A percentile compares a stretch with the other conserved stretches of the same genome.
These are phyloP conservation scores for Pleurotus ostreatus DNA, from an alignment of 768 basidiomycete species.

Conservation along the genomic window DNA sequence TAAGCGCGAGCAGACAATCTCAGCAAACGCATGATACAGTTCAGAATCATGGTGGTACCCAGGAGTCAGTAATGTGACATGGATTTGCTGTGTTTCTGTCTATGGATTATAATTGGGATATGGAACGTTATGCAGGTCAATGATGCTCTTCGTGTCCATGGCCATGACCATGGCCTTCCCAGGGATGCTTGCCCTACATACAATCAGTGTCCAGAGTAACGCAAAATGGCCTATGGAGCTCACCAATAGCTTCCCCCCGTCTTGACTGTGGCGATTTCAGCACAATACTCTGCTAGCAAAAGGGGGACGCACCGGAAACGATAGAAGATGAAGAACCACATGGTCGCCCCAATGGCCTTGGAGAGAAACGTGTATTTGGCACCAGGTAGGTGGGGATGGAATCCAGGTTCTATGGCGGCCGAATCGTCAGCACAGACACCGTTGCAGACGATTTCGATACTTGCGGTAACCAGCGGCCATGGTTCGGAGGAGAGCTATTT, in stretches of 20 bases:
- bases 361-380: slow-evolving; percentile 73
- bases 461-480: slow-evolving; percentile 28
- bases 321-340: slow-evolving; percentile 99
- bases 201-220: slow-evolving; percentile 2
- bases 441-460: slow-evolving; percentile 8
- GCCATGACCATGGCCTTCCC: slow-evolving; percentile 31
- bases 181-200: slow-evolving; percentile 49
- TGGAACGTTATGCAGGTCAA: slow-evolving; percentile 22
- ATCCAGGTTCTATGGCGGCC: slow-evolving; percentile 56
- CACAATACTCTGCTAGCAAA: neutral
- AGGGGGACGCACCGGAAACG: slow-evolving; percentile 69
- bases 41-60: too few relatives aligned
- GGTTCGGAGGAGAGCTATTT: slow-evolving; percentile 15
- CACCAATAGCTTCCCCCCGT: slow-evolving; percentile 67
- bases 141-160: slow-evolving; percentile 36
- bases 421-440: slow-evolving; percentile 9
- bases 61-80: too few relatives aligned
- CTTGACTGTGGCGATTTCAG: slow-evolving; percentile 46
- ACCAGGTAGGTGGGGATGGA: slow-evolving; percentile 84
- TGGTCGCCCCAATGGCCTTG: slow-evolving; percentile 84
- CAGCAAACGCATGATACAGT: too few relatives aligned
- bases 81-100: neutral
- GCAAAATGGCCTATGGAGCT: neutral
- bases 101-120: neutral
- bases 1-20: too few relatives aligned